Percentiles rank a stretch among this genome's conserved stretches.
These are phyloP conservation scores for Phialocephala sp. DNA, from an alignment of 2,329 filamentous ascomycete genomes.

Conservation along the genomic window DNA sequence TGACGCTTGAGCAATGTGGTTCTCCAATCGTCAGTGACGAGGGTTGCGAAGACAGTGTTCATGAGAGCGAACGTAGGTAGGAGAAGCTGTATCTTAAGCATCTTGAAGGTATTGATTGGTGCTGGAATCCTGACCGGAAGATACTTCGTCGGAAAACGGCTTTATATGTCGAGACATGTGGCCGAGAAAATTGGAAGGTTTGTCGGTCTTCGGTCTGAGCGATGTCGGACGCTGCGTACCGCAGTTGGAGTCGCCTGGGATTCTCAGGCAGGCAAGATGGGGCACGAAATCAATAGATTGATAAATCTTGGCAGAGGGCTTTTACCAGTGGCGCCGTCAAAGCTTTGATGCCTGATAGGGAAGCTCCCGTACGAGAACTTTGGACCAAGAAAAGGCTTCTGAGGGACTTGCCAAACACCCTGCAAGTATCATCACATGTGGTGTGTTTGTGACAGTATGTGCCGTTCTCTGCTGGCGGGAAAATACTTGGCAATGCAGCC, in stretches of 20 bases:
- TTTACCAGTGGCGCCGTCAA: not conserved
- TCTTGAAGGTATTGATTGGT: conserved; percentile 12
- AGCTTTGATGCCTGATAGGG: not conserved
- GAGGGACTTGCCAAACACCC: not conserved
- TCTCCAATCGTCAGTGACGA: conserved; percentile 22
- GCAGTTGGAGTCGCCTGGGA: not conserved
- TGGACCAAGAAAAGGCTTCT: no score
- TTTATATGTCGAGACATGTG: conserved; percentile 15
- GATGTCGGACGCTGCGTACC: not conserved
- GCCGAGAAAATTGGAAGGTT: not conserved
- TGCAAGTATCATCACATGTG: not conserved
- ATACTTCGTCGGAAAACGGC: not conserved
- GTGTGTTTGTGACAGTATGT: not conserved
- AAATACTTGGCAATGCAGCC: conserved; percentile 10
- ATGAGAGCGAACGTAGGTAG: conserved; percentile 17
- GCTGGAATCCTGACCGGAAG: no score
- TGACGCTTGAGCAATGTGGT: conserved; percentile 28
- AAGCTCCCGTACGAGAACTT: no score
- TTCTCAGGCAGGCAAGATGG: not conserved
- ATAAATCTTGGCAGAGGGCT: not conserved
- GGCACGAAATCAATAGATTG: not conserved
- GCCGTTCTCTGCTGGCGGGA: not conserved
- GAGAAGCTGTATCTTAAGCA: conserved; percentile 25
- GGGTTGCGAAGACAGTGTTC: conserved; percentile 16
- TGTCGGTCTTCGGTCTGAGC: no score